Evolutionary conservation across 768 basidiomycete genomes (phyloP).

Genomic region (Rhizopogon vesiculosus): DNA sequence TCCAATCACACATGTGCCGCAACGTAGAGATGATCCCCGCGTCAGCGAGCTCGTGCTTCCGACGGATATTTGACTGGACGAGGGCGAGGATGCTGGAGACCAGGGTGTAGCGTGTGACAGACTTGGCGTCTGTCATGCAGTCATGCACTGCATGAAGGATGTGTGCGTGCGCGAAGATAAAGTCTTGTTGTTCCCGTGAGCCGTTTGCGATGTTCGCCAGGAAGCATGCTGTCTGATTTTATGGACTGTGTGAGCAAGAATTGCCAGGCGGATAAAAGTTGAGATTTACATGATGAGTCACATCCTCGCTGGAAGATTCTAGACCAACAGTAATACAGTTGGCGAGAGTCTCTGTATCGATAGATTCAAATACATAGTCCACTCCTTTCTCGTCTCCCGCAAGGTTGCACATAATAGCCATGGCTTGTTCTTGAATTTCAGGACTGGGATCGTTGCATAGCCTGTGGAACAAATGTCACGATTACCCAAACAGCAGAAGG

Average conservation of each 20-base stretch:
- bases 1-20: slow-evolving; percentile 38
- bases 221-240: slow-evolving; percentile 46
- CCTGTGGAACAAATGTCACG: slow-evolving; percentile 28
- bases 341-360: slow-evolving; percentile 45
- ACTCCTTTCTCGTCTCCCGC: slow-evolving; percentile 64
- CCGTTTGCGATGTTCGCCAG: slow-evolving; percentile 72
- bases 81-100: slow-evolving; percentile 58
- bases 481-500: not conserved
- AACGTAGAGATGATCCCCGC: slow-evolving; percentile 42
- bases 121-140: slow-evolving; percentile 55
- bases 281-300: slow-evolving; percentile 44
- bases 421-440: slow-evolving; percentile 66
- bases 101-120: slow-evolving; percentile 56
- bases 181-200: slow-evolving; percentile 40
- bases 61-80: slow-evolving; percentile 34
- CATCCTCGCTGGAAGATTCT: slow-evolving; percentile 46
- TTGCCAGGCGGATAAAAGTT: not conserved
- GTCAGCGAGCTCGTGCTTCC: slow-evolving; percentile 35
- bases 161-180: slow-evolving; percentile 45
- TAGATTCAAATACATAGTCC: slow-evolving; percentile 49
- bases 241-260: not conserved
- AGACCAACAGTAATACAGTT: slow-evolving; percentile 43
- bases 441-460: slow-evolving; percentile 49
- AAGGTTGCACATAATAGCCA: slow-evolving; percentile 63
- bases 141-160: slow-evolving; percentile 51